Evolutionary conservation across 768 basidiomycete species (phyloP).

Genomic region (Kondoa malvinella): DNA sequence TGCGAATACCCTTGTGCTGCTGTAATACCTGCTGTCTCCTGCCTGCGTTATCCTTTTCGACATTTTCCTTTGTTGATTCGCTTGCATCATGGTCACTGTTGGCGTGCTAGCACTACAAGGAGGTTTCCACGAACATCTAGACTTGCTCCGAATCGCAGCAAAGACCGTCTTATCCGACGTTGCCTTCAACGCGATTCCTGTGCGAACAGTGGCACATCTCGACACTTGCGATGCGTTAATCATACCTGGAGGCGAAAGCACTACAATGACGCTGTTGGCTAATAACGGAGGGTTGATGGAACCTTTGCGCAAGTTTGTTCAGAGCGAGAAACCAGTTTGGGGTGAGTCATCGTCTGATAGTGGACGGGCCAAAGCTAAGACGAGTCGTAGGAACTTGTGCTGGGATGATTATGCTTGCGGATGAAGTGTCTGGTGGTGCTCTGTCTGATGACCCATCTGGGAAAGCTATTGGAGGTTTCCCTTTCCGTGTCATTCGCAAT

Average conservation of each 20-base stretch:
- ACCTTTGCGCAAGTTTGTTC: conserved; percentile 59
- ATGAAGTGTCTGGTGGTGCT: conserved; percentile 45
- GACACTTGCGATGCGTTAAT: conserved; percentile 62
- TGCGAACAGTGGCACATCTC: conserved; percentile 62
- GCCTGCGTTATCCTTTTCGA: neutral
- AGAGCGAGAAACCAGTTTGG: conserved; percentile 49
- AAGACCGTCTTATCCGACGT: conserved; percentile 30
- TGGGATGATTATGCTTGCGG: conserved; percentile 72
- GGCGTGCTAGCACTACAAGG: conserved; percentile 60
- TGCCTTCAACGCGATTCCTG: conserved; percentile 35
- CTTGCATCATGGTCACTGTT: neutral
- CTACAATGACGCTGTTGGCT: conserved; percentile 68
- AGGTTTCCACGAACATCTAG: conserved; percentile 74
- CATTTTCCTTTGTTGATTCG: neutral
- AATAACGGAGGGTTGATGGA: conserved; percentile 56
- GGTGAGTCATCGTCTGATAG: conserved; percentile 33
- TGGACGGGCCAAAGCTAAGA: neutral
- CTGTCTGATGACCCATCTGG: conserved; percentile 60
- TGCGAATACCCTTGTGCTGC: neutral
- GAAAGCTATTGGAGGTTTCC: conserved; percentile 63
- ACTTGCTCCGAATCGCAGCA: conserved; percentile 41
- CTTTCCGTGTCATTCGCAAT: conserved; percentile 64
- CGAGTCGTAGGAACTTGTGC: conserved; percentile 48
- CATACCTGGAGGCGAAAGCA: conserved; percentile 92
- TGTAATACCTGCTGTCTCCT: neutral